Base-by-base conservation (phyloP, 2,329 filamentous ascomycete species). In the Ceratocystiopsis minuta region DNA sequence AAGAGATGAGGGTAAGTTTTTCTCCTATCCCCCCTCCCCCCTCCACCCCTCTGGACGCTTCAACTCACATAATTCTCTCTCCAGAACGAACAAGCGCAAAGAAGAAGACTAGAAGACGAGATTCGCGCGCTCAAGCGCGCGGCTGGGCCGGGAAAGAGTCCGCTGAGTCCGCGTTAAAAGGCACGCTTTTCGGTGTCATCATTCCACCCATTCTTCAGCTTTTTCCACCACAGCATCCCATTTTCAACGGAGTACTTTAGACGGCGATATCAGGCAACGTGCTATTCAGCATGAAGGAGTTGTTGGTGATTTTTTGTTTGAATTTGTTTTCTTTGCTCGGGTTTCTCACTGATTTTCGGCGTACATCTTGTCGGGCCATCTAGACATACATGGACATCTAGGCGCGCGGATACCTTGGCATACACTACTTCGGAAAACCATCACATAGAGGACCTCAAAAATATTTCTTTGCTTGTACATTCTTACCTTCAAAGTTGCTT, bases 81-180 rank as follows among this genome's bases (percentile, higher is more conserved):
- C 11, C 43, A 70, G 67, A 65, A 67, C 58, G 68, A 72, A 48
- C 66, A 69, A 52, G 51, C 55, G 44, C 62, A 57, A 48, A 57
- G 60, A 43, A 58, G 67, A 40, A 66, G 61, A 49, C 53, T 69
- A 17, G 68, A 72, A 48, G 68, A 72, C 42, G 68, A 72, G 52
- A 50, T 71, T 28, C 53, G 59, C 28, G 56, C 60, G 24, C 48
- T 70, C 34, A 65, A 57, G 49, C 61, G 62, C 43, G 55, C 57
- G 11, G 57, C 59, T 28, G 64, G 60, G 3, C 57, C 62, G 1
- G 59, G 59, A 48, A 66, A 62, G 51, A 62, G 56, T 45, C 59
- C 63, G 5, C 48, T 64, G 39, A 67, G 60, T 39, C 63, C 65
- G 37, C 49, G 53, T 40, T 55, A 50, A 28, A 28, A 10, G 11